phyloP scores from a whole-genome alignment of 177 flowering plant genomes.

The Vitis hybrid region DNA sequence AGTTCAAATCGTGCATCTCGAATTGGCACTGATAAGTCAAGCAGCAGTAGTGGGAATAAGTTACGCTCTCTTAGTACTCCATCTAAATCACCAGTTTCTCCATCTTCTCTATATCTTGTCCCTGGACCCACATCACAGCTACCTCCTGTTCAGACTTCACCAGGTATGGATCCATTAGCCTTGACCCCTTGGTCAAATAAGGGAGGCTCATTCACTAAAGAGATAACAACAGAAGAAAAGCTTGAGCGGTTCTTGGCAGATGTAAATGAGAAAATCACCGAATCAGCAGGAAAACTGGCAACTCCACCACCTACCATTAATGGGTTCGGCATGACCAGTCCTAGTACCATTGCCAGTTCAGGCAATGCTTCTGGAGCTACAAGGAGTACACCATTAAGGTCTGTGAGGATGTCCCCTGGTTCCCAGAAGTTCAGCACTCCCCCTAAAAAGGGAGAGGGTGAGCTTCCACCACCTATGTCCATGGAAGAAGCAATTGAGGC shows the following conservation, averaged over 20 bases:
- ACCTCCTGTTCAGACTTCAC: slow-evolving; percentile 50
- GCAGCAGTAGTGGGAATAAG: slow-evolving; percentile 39
- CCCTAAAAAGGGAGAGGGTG: slow-evolving; percentile 92
- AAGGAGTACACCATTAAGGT: slow-evolving; percentile 87
- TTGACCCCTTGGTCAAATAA: slow-evolving; percentile 81
- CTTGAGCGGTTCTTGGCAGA: slow-evolving; percentile 82
- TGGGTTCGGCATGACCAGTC: slow-evolving; percentile 67
- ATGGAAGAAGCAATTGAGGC: slow-evolving; percentile 82
- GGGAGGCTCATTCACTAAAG: slow-evolving; percentile 40
- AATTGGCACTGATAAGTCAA: slow-evolving; percentile 41
- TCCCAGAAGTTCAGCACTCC: slow-evolving; percentile 90
- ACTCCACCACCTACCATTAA: slow-evolving; percentile 75
- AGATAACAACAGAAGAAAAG: slow-evolving; percentile 67
- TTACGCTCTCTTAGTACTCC: slow-evolving; percentile 40
- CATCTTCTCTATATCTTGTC: slow-evolving; percentile 61
- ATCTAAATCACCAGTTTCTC: slow-evolving; percentile 56
- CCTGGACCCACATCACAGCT: slow-evolving; percentile 43
- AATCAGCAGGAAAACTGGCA: slow-evolving; percentile 61
- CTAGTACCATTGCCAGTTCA: slow-evolving; percentile 47
- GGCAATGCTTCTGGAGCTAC: slow-evolving; percentile 76
- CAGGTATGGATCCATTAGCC: slow-evolving; percentile 41
- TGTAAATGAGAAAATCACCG: slow-evolving; percentile 71
- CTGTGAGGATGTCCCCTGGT: slow-evolving; percentile 93
- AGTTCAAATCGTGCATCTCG: slow-evolving; percentile 41
- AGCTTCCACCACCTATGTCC: slow-evolving; percentile 89